phyloP scores from a whole-genome alignment of 176 grass and related monocot genomes.

The Saccharum officinarum region DNA sequence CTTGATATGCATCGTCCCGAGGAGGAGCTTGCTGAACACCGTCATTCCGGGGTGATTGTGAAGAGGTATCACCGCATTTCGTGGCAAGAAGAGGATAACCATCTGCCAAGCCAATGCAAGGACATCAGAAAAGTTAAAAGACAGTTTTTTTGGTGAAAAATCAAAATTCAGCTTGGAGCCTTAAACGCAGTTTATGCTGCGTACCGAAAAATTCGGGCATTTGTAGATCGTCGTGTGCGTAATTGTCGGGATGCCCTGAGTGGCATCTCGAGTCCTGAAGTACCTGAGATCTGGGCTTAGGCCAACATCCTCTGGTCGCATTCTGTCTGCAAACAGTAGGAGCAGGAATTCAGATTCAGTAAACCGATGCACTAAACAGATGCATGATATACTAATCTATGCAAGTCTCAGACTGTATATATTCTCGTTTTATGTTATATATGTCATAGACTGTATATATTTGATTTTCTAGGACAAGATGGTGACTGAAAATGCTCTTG shows the following conservation, averaged over 20 bases:
- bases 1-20: constrained; percentile 78
- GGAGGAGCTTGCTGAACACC: constrained; percentile 65
- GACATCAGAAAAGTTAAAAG: neutral
- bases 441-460: neutral
- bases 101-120: constrained; percentile 44
- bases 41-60: constrained; percentile 54
- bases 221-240: constrained; percentile 60
- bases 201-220: constrained; percentile 78
- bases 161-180: neutral
- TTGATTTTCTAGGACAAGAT: neutral
- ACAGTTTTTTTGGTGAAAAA: neutral
- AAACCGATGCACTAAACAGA: neutral
- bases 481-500: neutral
- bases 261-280: constrained; percentile 36
- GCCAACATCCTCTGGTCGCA: constrained; percentile 75
- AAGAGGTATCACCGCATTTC: constrained; percentile 71
- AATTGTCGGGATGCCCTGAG: constrained; percentile 45
- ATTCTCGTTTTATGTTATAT: too few species aligned
- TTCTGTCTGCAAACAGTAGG: constrained; percentile 52
- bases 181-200: neutral
- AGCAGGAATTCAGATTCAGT: neutral
- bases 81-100: constrained; percentile 80
- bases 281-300: constrained; percentile 54
- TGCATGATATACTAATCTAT: neutral
- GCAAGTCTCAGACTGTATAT: too few species aligned